phyloP scores from a whole-genome alignment of 2,329 filamentous ascomycete genomes.

The Botryosphaeria agaves region DNA sequence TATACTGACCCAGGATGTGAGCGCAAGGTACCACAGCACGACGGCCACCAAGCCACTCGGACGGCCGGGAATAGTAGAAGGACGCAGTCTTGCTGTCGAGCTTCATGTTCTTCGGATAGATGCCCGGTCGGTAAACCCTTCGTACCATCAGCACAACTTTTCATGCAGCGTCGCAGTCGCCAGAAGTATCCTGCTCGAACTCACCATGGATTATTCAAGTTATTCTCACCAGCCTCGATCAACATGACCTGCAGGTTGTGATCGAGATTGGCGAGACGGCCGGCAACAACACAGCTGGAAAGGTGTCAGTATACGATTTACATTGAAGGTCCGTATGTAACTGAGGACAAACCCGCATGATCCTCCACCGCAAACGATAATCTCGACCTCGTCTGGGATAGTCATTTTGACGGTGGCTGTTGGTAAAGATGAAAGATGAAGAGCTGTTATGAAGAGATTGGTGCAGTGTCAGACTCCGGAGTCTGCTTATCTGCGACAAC shows the following conservation, averaged over 20 bases:
- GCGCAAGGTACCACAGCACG: constrained; percentile 60
- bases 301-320: constrained; percentile 10
- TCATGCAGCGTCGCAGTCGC: neutral
- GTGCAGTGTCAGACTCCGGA: too few relatives aligned
- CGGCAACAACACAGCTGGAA: constrained; percentile 28
- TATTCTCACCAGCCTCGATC: constrained; percentile 55
- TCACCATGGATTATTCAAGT: constrained; percentile 56
- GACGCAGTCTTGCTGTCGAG: constrained; percentile 66
- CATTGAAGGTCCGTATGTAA: constrained; percentile 1
- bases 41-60: constrained; percentile 52
- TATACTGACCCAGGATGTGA: constrained; percentile 55
- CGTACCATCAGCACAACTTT: neutral
- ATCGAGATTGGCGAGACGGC: constrained; percentile 55
- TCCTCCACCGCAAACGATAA: constrained; percentile 62
- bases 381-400: constrained; percentile 63
- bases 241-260: constrained; percentile 54
- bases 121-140: constrained; percentile 55
- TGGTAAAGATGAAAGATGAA: too few relatives aligned
- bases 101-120: constrained; percentile 67
- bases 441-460: too few relatives aligned
- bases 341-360: constrained; percentile 37
- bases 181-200: constrained; percentile 1
- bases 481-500: too few relatives aligned
- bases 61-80: constrained; percentile 64
- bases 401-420: constrained; percentile 28